These are phyloP conservation scores for Ophiocordyceps australis DNA, from an alignment of 2,329 filamentous ascomycete species.

Conservation along the genomic window DNA sequence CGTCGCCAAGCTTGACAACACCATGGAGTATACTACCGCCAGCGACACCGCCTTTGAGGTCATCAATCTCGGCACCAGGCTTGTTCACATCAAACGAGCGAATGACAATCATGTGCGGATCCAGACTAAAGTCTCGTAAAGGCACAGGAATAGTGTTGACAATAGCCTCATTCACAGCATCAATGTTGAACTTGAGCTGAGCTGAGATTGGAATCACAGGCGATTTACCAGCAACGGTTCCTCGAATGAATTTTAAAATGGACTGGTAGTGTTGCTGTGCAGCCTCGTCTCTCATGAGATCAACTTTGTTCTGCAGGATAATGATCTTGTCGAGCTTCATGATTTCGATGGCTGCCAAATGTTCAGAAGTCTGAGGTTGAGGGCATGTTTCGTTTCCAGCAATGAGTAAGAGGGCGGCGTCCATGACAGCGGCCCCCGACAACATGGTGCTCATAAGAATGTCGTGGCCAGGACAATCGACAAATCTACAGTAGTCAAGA, in stretches of 20 bases:
- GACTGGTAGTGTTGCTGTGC: constrained; percentile 91
- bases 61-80: constrained; percentile 95
- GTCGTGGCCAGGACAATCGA: constrained; percentile 98
- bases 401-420: constrained; percentile 88
- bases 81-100: constrained; percentile 99
- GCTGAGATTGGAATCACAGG: constrained; percentile 95
- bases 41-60: constrained; percentile 95
- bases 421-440: constrained; percentile 98
- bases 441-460: constrained; percentile 99
- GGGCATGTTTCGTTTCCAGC: constrained; percentile 97
- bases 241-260: constrained; percentile 95
- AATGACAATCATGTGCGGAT: constrained; percentile 98
- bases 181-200: constrained; percentile 98
- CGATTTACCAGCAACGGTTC: constrained; percentile 85
- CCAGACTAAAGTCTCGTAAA: constrained; percentile 72
- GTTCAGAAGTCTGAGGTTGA: constrained; percentile 95
- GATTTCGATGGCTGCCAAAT: constrained; percentile 97
- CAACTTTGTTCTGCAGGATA: constrained; percentile 98
- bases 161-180: constrained; percentile 91
- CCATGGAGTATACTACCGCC: constrained; percentile 93
- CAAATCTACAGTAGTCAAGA: too few relatives aligned
- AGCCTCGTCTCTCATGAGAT: constrained; percentile 91
- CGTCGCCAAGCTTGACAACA: constrained; percentile 90
- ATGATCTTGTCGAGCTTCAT: constrained; percentile 99
- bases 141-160: constrained; percentile 92